These are phyloP conservation scores for Leersia perrieri DNA, from an alignment of 176 grass and related monocot species.

Conservation along the genomic window DNA sequence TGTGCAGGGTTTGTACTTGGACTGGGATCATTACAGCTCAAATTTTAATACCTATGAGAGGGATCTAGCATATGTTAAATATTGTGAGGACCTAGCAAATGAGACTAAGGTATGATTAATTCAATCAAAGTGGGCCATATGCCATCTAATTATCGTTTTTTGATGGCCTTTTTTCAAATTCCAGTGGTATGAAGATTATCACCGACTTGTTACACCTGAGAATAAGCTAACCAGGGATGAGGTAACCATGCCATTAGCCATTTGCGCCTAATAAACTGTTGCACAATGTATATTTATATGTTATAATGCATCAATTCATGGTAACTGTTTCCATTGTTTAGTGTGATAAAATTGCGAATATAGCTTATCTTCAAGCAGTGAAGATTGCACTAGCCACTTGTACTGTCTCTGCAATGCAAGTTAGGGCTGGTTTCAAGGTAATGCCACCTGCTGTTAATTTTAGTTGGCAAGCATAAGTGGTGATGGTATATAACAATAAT, in stretches of 20 bases:
- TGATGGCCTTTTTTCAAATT: slow-evolving; percentile 3
- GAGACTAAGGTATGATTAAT: slow-evolving; percentile 26
- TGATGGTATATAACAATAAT: not conserved
- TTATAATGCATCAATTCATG: not conserved
- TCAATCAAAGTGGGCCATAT: not conserved
- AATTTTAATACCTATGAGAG: not conserved
- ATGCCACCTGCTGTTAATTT: not conserved
- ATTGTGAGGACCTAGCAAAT: not conserved
- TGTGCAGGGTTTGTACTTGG: not conserved
- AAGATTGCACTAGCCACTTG: not conserved
- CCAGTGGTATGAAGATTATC: slow-evolving; percentile 17
- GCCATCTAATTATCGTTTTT: not conserved
- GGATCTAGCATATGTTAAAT: slow-evolving; percentile 15
- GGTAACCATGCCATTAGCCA: not conserved
- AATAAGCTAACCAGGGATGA: not conserved
- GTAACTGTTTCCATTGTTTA: not conserved
- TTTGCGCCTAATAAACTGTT: not conserved
- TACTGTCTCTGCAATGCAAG: not conserved
- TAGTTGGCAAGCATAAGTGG: not conserved
- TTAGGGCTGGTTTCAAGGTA: not conserved
- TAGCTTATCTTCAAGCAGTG: not conserved
- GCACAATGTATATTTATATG: not conserved
- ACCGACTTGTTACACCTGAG: not conserved
- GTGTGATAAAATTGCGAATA: not conserved
- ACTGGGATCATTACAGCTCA: not conserved